Evolutionary conservation across 2,329 filamentous ascomycete genomes (phyloP), one percentile per base, ranked within the genome.

Genomic region (Colletotrichum lupini): DNA sequence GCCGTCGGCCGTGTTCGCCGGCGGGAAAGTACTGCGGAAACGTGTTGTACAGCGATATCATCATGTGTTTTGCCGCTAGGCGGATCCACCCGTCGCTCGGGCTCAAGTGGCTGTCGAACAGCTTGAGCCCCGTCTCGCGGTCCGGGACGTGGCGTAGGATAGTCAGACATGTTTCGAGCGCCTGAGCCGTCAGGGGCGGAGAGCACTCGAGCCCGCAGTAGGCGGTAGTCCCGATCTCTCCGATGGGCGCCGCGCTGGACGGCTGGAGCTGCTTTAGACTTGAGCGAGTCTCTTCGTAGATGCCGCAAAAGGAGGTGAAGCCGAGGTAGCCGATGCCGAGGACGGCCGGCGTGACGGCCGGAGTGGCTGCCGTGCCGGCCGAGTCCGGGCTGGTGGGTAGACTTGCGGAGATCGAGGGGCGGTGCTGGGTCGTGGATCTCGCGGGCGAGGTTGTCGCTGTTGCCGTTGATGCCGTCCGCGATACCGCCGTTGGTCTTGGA

Each of bases 271-370:
- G 78, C 5, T 80, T 82, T 2, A 85, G 76, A 22, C 80, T 85
- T 53, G 81, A 82, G 9, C 82, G 79, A 1, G 84, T 84, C 68
- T 86, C 85, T 26, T 84, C 82, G 60, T 83, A 84, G 26, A 86
- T 83, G 16, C 81, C 79, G 60, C 79, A 83, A 73, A 84, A 84
- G 68, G 83, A 86, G 2, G 84, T 86, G 75, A 82, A 85, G 66
- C 85, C 85, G n/a, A 87, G 79, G 77, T 86, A 86, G 1, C 85
- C 85, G 46, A 77, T 73, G 73, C 30, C 76, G 62, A 74, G 22
- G 16, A 72, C 62, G 9, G 52, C 66, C 22, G 73, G 64, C 22
- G 68, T 60, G 16, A 72, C 62, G 11, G 52, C 66, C 24, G 73
- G 64, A 32, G 68, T 60, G 24, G 59, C 64, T 5, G 26, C 55